A percentile compares a stretch with the other conserved stretches of the same genome.
Evolutionary conservation across 2,329 filamentous ascomycete genomes (phyloP).

Genomic region (Stagonosporopsis chrysanthemi): DNA sequence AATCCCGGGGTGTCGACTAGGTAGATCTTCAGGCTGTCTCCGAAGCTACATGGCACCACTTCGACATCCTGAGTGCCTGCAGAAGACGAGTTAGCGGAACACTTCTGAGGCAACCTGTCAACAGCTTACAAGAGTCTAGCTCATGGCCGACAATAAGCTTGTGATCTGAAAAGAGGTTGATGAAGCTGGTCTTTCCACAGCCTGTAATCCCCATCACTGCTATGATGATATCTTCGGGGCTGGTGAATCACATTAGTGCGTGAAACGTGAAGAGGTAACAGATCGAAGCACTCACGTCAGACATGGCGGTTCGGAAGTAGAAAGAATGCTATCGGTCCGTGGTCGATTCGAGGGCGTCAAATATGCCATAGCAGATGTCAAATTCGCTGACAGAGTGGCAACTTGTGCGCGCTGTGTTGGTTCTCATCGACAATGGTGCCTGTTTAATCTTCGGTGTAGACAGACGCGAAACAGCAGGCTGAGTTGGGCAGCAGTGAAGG

Average conservation of each 20-base stretch:
- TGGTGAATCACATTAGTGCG: not conserved
- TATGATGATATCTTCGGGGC: conserved; percentile 23
- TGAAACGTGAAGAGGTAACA: not conserved
- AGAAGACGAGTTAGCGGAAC: not conserved
- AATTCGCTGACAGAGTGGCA: not conserved
- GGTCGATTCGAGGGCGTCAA: not conserved
- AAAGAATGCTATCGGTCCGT: not conserved
- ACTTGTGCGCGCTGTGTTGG: not conserved
- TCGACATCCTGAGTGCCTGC: conserved; percentile 15
- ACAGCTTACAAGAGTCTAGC: conserved; percentile 15
- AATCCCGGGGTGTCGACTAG: conserved; percentile 58
- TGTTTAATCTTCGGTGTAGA: not conserved
- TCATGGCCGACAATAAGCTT: conserved; percentile 13
- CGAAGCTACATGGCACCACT: conserved; percentile 6
- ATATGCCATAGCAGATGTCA: not conserved
- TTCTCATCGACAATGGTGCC: not conserved
- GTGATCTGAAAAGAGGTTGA: conserved; percentile 32
- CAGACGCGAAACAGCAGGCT: not conserved
- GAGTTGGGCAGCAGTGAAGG: not conserved
- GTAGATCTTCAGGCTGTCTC: conserved; percentile 7
- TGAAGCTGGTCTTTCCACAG: conserved; percentile 51
- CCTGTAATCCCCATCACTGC: conserved; percentile 55
- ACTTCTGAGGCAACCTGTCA: not conserved
- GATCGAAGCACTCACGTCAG: not conserved
- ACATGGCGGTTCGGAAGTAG: not conserved